Evolutionary conservation across 129 eudicot species (phyloP), one percentile per base, ranked within the genome.

Genomic region (Flaveria robusta): DNA sequence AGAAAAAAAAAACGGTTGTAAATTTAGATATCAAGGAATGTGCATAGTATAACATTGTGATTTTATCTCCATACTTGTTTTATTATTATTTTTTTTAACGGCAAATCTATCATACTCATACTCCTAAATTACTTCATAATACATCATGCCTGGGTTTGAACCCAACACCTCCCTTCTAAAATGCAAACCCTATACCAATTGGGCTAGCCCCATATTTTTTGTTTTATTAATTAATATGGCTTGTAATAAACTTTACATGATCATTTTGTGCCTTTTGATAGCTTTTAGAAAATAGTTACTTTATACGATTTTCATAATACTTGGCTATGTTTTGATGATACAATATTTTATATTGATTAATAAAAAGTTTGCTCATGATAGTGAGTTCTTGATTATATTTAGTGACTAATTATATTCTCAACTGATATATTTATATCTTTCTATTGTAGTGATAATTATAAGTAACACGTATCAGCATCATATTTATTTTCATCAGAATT

Each of bases 201-300:
- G n/a, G n/a, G n/a, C n/a, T n/a, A n/a, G n/a, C n/a, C n/a, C n/a
- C n/a, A n/a, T n/a, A n/a, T n/a, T n/a, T n/a, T n/a, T 60, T 60
- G n/a, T 60, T 60, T 24, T 59, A 59, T 23, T 26, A 23, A 23
- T 59, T 58, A 11, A 9, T 56, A 58, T 22, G 58, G 11, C 15
- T 58, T 3, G 15, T 22, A 20, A 24, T 8, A 23, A 27, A 10
- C 11, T 37, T 60, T 60, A 15, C 67, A 26, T 60, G 67, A 60
- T 60, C 67, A 60, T 24, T 26, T 27, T 4, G 67, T 60, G 19
- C 10, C 67, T 60, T 52, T 55, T 56, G 29, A 56, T 56, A 60
- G 66, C 66, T 60, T 31, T 60, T 60, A 60, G 59, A 11, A 60
- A 60, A 11, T 60, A 26, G 2, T 27, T 60, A 60, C 4, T 58